Percentiles rank a stretch among this genome's conserved stretches.
Conservation (phyloP, 495 filamentous ascomycete species). For the Penicillium canariense region DNA sequence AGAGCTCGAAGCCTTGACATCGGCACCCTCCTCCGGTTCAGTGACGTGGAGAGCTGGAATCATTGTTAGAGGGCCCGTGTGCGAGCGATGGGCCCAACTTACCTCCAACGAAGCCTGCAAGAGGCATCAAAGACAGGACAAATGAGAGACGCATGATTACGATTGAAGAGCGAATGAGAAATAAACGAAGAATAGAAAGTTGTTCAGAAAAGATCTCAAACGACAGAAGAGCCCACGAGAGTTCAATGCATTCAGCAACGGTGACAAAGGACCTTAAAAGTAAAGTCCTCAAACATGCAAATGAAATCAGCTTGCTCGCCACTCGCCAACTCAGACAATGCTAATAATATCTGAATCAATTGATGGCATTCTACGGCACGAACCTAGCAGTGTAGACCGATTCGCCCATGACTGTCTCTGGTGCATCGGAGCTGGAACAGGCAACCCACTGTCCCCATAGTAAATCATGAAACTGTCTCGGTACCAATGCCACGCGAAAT, state of each 20-base stretch:
- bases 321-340: not conserved
- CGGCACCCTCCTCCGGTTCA: constrained; percentile 30
- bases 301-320: not conserved
- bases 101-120: constrained; percentile 28
- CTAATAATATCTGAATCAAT: constrained; percentile 24
- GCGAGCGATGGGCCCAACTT: not conserved
- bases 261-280: not conserved
- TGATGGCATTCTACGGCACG: not conserved
- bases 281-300: not conserved
- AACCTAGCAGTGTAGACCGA: not conserved
- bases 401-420: not conserved
- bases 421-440: not conserved
- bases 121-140: constrained; percentile 22
- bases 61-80: not conserved
- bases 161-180: not conserved
- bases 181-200: not conserved
- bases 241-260: constrained; percentile 4
- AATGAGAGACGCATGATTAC: constrained; percentile 28
- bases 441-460: not conserved
- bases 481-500: not conserved
- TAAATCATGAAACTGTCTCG: not conserved
- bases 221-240: not conserved
- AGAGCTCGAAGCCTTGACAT: constrained; percentile 27
- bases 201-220: not conserved
- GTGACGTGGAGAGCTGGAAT: constrained; percentile 32